Evolutionary conservation across 2,329 filamentous ascomycete genomes (phyloP).

Genomic region (Colletotrichum sublineola): DNA sequence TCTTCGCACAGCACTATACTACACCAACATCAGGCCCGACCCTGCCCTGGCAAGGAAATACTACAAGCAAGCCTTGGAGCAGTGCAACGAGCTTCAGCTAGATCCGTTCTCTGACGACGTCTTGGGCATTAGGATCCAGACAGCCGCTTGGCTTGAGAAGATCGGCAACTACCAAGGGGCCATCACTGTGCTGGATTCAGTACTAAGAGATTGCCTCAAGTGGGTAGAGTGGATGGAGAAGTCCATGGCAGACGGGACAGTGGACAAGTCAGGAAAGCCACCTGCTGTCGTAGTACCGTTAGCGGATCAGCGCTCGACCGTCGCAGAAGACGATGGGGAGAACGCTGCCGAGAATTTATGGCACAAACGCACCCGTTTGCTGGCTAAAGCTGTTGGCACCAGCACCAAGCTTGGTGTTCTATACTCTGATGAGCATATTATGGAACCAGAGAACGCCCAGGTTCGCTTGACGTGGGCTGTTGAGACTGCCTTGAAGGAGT

Average conservation of each 20-base stretch:
- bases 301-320: slow-evolving; percentile 30
- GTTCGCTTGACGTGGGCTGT: slow-evolving; percentile 84
- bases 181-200: slow-evolving; percentile 82
- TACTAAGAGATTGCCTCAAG: slow-evolving; percentile 75
- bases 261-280: slow-evolving; percentile 56
- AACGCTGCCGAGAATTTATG: slow-evolving; percentile 63
- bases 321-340: slow-evolving; percentile 46
- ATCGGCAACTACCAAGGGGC: slow-evolving; percentile 78
- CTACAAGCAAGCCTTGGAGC: slow-evolving; percentile 83
- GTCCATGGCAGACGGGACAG: slow-evolving; percentile 60
- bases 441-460: slow-evolving; percentile 80
- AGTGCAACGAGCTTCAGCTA: slow-evolving; percentile 80
- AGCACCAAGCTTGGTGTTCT: slow-evolving; percentile 88
- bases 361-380: slow-evolving; percentile 73
- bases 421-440: slow-evolving; percentile 82
- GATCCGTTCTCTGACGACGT: slow-evolving; percentile 94
- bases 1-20: slow-evolving; percentile 88
- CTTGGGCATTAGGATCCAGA: slow-evolving; percentile 87
- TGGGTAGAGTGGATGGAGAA: slow-evolving; percentile 71
- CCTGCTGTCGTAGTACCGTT: slow-evolving; percentile 34
- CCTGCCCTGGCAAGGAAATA: slow-evolving; percentile 83
- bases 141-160: slow-evolving; percentile 84
- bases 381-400: slow-evolving; percentile 81
- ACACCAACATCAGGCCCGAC: slow-evolving; percentile 81
- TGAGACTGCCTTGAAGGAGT: slow-evolving; percentile 82